A percentile compares a stretch with the other conserved stretches of the same genome.
Evolutionary conservation across 2,329 filamentous ascomycete genomes (phyloP).

Genomic region (Pseudogymnoascus sp.): DNA sequence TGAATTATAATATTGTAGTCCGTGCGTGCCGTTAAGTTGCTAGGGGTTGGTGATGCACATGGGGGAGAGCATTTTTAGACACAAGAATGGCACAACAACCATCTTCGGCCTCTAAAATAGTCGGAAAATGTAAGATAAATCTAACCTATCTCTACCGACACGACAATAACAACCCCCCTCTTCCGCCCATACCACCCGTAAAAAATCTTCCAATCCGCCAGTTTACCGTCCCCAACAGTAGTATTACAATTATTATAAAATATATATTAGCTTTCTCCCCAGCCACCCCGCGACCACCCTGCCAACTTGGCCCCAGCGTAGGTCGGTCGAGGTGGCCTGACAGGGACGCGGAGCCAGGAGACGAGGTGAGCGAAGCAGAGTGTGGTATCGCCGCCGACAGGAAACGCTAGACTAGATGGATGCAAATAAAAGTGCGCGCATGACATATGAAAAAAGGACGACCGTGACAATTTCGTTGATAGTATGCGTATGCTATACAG

Average conservation of each 20-base stretch:
- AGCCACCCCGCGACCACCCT: neutral
- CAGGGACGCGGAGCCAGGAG: neutral
- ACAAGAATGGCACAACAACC: neutral
- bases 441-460: neutral
- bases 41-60: no score
- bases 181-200: neutral
- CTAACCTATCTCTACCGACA: neutral
- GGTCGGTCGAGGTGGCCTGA: neutral
- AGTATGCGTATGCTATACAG: neutral
- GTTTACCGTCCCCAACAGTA: conserved; percentile 1
- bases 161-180: neutral
- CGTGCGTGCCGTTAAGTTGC: no score
- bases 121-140: conserved; percentile 1
- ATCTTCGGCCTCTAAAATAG: neutral
- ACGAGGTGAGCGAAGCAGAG: neutral
- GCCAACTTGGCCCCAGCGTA: neutral
- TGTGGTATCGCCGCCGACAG: conserved; percentile 9
- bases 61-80: neutral
- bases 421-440: neutral
- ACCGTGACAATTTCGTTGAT: conserved; percentile 2
- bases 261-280: neutral
- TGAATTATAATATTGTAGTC: neutral
- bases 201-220: conserved; percentile 1
- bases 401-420: conserved; percentile 7
- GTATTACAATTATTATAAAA: conserved; percentile 7